Evolutionary conservation across 139 green algal species (phyloP).

Genomic region (Desmodesmus armatus): DNA sequence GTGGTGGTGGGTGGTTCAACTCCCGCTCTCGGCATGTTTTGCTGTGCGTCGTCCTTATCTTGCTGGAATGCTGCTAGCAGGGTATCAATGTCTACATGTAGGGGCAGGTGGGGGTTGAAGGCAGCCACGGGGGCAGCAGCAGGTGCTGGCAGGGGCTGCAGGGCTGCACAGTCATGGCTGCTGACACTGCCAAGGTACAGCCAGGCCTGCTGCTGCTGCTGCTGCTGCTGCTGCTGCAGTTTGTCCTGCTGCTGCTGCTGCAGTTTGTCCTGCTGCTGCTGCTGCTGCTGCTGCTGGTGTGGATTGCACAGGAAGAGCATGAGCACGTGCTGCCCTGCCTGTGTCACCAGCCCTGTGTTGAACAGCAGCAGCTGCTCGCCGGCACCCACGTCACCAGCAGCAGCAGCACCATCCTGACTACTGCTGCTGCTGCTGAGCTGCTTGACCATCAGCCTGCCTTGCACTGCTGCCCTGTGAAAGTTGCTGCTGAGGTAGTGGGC

Average conservation of each 20-base stretch:
- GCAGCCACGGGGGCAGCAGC: not conserved
- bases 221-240: not conserved
- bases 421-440: not conserved
- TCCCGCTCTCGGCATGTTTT: too few species aligned
- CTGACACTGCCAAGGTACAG: slow-evolving; percentile 3
- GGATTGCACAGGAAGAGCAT: too few species aligned
- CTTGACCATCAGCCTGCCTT: not conserved
- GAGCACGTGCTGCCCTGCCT: slow-evolving; percentile 20
- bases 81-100: slow-evolving; percentile 11
- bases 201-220: slow-evolving; percentile 2
- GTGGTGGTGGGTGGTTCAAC: too few species aligned
- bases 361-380: not conserved
- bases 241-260: not conserved
- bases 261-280: not conserved
- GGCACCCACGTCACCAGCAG: not conserved
- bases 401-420: not conserved
- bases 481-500: slow-evolving; percentile 20
- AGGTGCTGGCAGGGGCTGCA: slow-evolving; percentile 25
- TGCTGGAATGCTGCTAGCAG: too few species aligned
- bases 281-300: not conserved
- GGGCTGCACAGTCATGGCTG: not conserved
- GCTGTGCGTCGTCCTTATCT: too few species aligned
- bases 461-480: slow-evolving; percentile 9
- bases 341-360: slow-evolving; percentile 24
- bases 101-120: not conserved